Base-by-base conservation (phyloP, 768 basidiomycete genomes). In the Pleurotus salmoneostramineus region DNA sequence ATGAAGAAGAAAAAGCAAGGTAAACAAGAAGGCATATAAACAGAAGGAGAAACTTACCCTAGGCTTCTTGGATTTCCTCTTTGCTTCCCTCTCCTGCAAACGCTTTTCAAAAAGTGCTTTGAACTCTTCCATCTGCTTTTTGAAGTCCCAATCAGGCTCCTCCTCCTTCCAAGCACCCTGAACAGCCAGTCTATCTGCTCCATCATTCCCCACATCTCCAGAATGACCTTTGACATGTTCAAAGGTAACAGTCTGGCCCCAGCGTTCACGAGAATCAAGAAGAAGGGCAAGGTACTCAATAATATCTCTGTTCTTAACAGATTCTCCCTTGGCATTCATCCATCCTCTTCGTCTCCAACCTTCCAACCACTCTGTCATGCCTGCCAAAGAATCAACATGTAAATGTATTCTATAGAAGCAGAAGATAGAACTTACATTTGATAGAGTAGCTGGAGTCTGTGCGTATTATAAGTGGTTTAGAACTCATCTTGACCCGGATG, bases 391-490 rank as follows among this genome's bases (percentile, higher is more conserved):
- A 37, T 45, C 31, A 57, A 52, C 32, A 57, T 15, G 31, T 27
- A 56, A 17, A 47, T 15, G 27, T 8, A 34, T 14, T 44, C 32
- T 27, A 10, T 6, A 17, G 17, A 46, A 31, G 58, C 21, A 21
- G 27, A 36, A 48, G 36, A 10, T n/a, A 40, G 8, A 40, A 67
- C 73, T 56, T 60, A 95, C 95, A 94, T 50, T 83, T 72, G 3
- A 93, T 93, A 1, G 85, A 85, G 65, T 97, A 97, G 46, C 83
- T 72, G 0, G 95, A 97, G 70, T 98, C 95, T 0, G 91, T 88
- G 63, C 88, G 88, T 64, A 97, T 90, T 50, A 90, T 64, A 1
- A 98, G 72, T 0, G 83, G 77, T 32, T 69, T 78, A 47, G 77
- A 75, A 8, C 74, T 72, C 7, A 70, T 75, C 0, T 89, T 88